Evolutionary conservation across 1,139 yeast genomes (phyloP).

Genomic region (Debaryomyces robertsiae): DNA sequence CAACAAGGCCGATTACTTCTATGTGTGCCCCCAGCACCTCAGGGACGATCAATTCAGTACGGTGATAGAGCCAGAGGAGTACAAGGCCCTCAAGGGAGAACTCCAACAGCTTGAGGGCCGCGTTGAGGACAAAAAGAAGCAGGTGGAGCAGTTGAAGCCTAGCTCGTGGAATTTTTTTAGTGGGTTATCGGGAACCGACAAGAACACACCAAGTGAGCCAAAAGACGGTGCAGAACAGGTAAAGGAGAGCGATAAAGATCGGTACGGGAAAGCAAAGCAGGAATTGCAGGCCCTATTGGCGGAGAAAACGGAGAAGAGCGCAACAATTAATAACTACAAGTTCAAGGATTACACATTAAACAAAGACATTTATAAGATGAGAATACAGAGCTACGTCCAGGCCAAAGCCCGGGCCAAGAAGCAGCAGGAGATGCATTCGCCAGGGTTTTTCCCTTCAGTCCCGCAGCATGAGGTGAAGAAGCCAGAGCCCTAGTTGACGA

Average conservation of each 20-base stretch:
- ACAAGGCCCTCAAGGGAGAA: conserved; percentile 42
- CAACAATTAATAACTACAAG: conserved; percentile 27
- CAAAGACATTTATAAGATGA: conserved; percentile 52
- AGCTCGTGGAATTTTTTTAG: conserved; percentile 34
- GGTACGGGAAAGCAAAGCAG: conserved; percentile 17
- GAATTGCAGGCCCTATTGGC: conserved; percentile 27
- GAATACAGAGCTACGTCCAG: conserved; percentile 48
- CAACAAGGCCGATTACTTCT: conserved; percentile 63
- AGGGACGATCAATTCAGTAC: conserved; percentile 63
- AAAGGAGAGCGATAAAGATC: conserved; percentile 10
- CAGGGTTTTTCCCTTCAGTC: conserved; percentile 57
- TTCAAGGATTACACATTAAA: conserved; percentile 55
- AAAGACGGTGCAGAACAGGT: conserved; percentile 17
- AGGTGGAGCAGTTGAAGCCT: conserved; percentile 34
- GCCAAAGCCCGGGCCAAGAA: conserved; percentile 41
- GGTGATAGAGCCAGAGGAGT: conserved; percentile 51
- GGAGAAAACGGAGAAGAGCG: conserved; percentile 23
- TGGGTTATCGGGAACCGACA: conserved; percentile 19
- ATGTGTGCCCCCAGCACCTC: conserved; percentile 66
- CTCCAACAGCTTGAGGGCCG: conserved; percentile 43
- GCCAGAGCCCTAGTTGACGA: conserved; percentile 45
- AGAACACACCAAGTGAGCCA: conserved; percentile 18
- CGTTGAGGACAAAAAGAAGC: conserved; percentile 33
- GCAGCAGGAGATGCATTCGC: conserved; percentile 42
- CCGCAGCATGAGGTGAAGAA: conserved; percentile 34